Percentiles rank a stretch among this genome's conserved stretches.
Evolutionary conservation across 225 moss, liverwort and hornwort species (phyloP).

Genomic region (Sphagnum tenellum): DNA sequence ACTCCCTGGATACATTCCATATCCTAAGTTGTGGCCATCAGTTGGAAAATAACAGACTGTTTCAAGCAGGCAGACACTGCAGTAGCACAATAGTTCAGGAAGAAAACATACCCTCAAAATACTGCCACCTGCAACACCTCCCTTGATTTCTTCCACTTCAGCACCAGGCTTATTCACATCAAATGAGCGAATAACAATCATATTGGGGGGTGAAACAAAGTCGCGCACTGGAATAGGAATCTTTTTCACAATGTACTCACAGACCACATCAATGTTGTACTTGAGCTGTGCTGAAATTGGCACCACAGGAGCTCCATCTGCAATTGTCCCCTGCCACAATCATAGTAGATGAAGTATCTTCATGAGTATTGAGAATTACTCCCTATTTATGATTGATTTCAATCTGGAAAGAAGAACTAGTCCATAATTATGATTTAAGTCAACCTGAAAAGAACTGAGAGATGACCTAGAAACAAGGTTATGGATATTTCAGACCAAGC

Average conservation of each 20-base stretch:
- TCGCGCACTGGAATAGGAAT: conserved; percentile 91
- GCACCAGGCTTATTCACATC: conserved; percentile 99
- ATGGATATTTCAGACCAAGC: too few species aligned
- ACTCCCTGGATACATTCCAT: conserved; percentile 55
- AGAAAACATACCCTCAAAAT: conserved; percentile 58
- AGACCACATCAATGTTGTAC: conserved; percentile 96
- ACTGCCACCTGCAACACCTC: conserved; percentile 99
- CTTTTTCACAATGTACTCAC: conserved; percentile 95
- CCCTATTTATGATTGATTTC: too few species aligned
- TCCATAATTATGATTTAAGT: too few species aligned
- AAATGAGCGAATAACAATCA: conserved; percentile 98
- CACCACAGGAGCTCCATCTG: conserved; percentile 96
- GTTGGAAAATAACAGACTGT: too few species aligned
- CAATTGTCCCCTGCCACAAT: conserved; percentile 70
- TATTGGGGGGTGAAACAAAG: conserved; percentile 74
- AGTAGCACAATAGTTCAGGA: background rate
- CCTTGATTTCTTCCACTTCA: conserved; percentile 98
- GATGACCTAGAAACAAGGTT: too few species aligned
- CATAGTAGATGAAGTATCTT: background rate
- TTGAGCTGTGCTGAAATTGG: conserved; percentile 98
- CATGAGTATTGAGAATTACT: too few species aligned
- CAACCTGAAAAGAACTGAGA: too few species aligned
- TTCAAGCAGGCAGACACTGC: too few species aligned
- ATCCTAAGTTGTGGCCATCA: background rate
- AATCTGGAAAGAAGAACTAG: too few species aligned